These are phyloP conservation scores for Fusarium sp. DNA, from an alignment of 2,329 filamentous ascomycete genomes.

Conservation along the genomic window DNA sequence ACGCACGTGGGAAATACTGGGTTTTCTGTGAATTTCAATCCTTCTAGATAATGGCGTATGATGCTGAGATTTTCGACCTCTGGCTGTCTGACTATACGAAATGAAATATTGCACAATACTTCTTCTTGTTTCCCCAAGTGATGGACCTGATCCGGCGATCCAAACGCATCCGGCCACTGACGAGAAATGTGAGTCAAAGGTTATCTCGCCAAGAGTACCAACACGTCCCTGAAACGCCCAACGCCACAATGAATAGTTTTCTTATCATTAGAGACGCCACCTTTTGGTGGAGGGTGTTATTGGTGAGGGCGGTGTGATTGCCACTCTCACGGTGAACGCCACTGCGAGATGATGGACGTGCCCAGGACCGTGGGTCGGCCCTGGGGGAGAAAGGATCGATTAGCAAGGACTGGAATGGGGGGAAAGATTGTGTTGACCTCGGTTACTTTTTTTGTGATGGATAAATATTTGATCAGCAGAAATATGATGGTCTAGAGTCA, in stretches of 20 bases:
- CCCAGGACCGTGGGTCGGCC: background rate
- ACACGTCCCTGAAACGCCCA: background rate
- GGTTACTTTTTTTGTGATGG: background rate
- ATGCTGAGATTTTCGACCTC: background rate
- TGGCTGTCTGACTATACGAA: background rate
- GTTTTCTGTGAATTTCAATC: background rate
- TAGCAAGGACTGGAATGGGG: background rate
- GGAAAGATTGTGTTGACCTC: background rate
- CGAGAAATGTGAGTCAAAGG: background rate
- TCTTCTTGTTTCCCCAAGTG: background rate
- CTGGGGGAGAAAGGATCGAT: background rate
- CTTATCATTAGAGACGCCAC: background rate
- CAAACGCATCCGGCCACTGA: background rate
- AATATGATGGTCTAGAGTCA: background rate
- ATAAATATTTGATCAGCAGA: background rate
- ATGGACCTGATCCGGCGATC: background rate
- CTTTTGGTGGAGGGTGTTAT: background rate
- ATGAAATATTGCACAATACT: background rate
- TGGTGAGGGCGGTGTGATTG: background rate
- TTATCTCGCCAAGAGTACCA: background rate
- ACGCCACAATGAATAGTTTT: background rate
- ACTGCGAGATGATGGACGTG: background rate
- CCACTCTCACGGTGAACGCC: background rate
- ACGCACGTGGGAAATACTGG: background rate
- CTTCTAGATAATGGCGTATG: background rate